Evolutionary conservation across 164 flowering plant genomes (phyloP), one percentile per base, ranked within the genome.

Genomic region (Hamamelis virginiana): DNA sequence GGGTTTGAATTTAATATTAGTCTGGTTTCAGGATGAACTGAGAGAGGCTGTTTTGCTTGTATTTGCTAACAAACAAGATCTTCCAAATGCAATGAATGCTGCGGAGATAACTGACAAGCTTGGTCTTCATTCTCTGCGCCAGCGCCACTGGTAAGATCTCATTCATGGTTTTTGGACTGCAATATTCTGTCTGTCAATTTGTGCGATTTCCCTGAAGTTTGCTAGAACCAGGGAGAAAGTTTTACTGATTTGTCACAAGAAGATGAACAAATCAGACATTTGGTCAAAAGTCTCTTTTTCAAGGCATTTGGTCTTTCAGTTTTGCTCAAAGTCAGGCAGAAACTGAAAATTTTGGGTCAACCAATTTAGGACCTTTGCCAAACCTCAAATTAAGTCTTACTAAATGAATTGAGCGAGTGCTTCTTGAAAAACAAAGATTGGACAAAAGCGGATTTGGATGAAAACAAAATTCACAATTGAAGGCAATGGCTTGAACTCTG

Each of bases 21-120:
- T 51, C 26, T 77, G 66, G 59, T 73, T 73, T 47, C 85, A 87
- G 91, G 91, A 87, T 74, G 91, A 87, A 70, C 79, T 87, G 67
- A 75, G 87, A 25, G 91, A 85, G 71, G 89, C 91, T 59, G 84
- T 80, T 55, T 59, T 80, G 73, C 81, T 80, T 59, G 84, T 80
- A 28, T 79, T 79, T 73, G 82, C 82, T 67, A 79, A 79, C 75
- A 79, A 79, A 65, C 82, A 79, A 76, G 79, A 79, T 68, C 79
- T 79, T 63, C 82, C 82, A 1, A 79, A 79, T 76, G 82, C 82
- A 33, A 79, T 79, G 82, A 79, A 72, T 68, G 82, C 80, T 56
- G 80, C 80, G 13, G 80, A 76, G 74, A 76, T 76, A 61, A 78
- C 81, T 56, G 81, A 78, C 66, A 78, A 78, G 76, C 81, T 78